A percentile compares a stretch with the other conserved stretches of the same genome.
Evolutionary conservation across 2,329 filamentous ascomycete genomes (phyloP).

Genomic region (Teratosphaeria destructans): DNA sequence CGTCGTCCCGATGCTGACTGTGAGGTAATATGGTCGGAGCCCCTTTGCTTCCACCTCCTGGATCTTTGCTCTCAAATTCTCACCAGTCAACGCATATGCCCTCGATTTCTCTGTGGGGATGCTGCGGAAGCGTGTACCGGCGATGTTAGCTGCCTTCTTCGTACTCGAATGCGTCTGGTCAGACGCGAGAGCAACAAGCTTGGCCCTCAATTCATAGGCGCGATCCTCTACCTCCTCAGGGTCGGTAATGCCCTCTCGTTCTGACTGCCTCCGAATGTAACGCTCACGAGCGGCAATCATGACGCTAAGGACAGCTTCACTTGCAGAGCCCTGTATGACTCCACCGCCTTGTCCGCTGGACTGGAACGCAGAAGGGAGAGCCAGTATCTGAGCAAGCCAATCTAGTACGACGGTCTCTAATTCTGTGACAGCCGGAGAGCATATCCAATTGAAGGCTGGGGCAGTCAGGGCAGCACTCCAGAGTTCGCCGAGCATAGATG

Average conservation of each 20-base stretch:
- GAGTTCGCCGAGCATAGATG: slow-evolving; percentile 81
- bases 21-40: slow-evolving; percentile 77
- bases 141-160: slow-evolving; percentile 77
- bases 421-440: slow-evolving; percentile 83
- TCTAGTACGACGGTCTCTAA: slow-evolving; percentile 88
- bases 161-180: slow-evolving; percentile 73
- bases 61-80: slow-evolving; percentile 51
- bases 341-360: slow-evolving; percentile 71
- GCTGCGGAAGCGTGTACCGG: slow-evolving; percentile 69
- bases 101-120: slow-evolving; percentile 54
- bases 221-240: slow-evolving; percentile 57
- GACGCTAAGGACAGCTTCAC: slow-evolving; percentile 74
- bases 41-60: slow-evolving; percentile 56
- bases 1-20: slow-evolving; percentile 74
- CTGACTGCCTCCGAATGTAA: slow-evolving; percentile 54
- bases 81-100: slow-evolving; percentile 60
- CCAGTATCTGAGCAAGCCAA: slow-evolving; percentile 72
- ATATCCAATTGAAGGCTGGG: slow-evolving; percentile 95
- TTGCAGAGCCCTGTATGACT: slow-evolving; percentile 88
- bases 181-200: slow-evolving; percentile 70
- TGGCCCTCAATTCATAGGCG: slow-evolving; percentile 54
- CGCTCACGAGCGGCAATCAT: slow-evolving; percentile 81
- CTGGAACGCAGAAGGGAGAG: slow-evolving; percentile 61
- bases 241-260: slow-evolving; percentile 33
- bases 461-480: slow-evolving; percentile 82